phyloP scores from a whole-genome alignment of 1,284 basidiomycete genomes.

The Hymenochaete sp. region DNA sequence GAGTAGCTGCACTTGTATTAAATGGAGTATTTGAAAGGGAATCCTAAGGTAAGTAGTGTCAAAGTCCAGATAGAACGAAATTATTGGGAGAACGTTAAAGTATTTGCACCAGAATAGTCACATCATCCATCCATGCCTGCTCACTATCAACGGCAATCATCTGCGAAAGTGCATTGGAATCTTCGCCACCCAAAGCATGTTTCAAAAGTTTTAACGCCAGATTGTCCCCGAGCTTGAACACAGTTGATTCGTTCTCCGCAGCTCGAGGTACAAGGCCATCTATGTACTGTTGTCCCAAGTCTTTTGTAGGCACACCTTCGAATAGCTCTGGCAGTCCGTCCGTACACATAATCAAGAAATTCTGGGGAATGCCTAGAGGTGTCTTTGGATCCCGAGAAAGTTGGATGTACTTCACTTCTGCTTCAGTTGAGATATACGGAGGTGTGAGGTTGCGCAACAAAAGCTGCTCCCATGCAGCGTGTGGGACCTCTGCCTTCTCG shows the following conservation, averaged over 20 bases:
- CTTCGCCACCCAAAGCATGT: conserved; percentile 24
- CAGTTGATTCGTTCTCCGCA: conserved; percentile 5
- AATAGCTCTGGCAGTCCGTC: conserved; percentile 52
- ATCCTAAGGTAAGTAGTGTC: too few relatives aligned
- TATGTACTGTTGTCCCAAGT: conserved; percentile 17
- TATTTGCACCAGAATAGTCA: conserved; percentile 24
- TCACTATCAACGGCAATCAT: conserved; percentile 23
- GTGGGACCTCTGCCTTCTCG: conserved; percentile 20
- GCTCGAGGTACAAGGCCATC: conserved; percentile 18
- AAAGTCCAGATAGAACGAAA: neutral
- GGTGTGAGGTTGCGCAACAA: conserved; percentile 25
- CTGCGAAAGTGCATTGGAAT: conserved; percentile 21
- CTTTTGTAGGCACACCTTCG: conserved; percentile 28
- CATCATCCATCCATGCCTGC: conserved; percentile 26
- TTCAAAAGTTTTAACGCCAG: conserved; percentile 23
- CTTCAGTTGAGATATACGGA: conserved; percentile 25
- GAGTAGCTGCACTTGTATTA: too few relatives aligned
- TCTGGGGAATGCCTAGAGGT: conserved; percentile 20
- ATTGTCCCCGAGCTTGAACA: conserved; percentile 18
- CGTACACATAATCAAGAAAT: conserved; percentile 42
- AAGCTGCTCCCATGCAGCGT: conserved; percentile 20
- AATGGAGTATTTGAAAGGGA: too few relatives aligned
- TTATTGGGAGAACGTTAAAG: conserved; percentile 16
- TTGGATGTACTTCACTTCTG: conserved; percentile 25
- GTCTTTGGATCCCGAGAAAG: conserved; percentile 4